Percentiles rank a stretch among this genome's conserved stretches.
Evolutionary conservation across 257 asterid genomes (phyloP).

Genomic region (Fraxinus anomala): DNA sequence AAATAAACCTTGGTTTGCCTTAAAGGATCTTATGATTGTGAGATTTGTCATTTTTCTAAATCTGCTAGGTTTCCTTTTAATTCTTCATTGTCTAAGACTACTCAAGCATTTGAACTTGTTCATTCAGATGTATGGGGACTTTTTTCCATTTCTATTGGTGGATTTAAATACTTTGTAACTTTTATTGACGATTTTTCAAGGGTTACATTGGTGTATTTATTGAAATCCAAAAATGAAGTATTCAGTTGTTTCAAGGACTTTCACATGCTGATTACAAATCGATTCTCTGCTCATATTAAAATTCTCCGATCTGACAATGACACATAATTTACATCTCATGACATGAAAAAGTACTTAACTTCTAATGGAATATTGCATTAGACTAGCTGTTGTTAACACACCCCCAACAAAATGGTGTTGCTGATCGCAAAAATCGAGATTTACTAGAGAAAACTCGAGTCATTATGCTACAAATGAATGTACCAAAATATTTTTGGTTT

Average conservation of each 20-base stretch:
- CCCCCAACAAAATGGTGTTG: not conserved
- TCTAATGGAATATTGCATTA: not conserved
- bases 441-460: too few relatives aligned
- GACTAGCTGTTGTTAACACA: not conserved
- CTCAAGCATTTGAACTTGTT: too few relatives aligned
- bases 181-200: not conserved
- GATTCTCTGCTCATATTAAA: not conserved
- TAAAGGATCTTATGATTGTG: too few relatives aligned
- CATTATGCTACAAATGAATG: too few relatives aligned
- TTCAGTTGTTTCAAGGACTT: too few relatives aligned
- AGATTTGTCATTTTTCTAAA: too few relatives aligned
- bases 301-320: not conserved
- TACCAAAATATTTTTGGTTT: too few relatives aligned
- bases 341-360: not conserved
- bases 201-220: not conserved
- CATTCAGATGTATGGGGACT: too few relatives aligned
- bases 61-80: too few relatives aligned
- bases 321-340: not conserved
- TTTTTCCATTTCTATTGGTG: not conserved
- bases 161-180: not conserved
- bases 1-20: too few relatives aligned
- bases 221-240: not conserved
- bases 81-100: too few relatives aligned
- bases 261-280: too few relatives aligned
- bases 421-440: not conserved